phyloP scores from a whole-genome alignment of 306 rosid genomes.

The Mucuna pruriens region DNA sequence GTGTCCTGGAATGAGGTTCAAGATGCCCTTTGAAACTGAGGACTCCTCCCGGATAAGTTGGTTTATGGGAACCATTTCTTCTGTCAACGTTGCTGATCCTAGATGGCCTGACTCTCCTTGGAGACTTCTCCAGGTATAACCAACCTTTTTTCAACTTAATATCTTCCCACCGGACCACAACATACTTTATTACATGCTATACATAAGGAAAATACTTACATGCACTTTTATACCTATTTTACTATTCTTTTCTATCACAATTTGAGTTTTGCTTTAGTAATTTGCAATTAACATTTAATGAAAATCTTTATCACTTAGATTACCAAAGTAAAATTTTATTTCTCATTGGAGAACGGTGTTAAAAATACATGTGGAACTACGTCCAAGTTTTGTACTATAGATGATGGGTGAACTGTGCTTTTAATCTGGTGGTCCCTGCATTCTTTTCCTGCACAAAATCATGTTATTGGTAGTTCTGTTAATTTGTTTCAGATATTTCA shows the following conservation, averaged over 20 bases:
- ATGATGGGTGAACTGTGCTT: slow-evolving; percentile 10
- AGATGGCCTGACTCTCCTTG: slow-evolving; percentile 87
- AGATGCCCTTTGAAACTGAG: slow-evolving; percentile 88
- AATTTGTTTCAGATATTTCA: not conserved
- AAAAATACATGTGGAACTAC: too few species aligned
- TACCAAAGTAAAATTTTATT: too few species aligned
- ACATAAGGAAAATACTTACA: too few species aligned
- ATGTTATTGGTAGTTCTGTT: not conserved
- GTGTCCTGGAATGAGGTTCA: slow-evolving; percentile 86
- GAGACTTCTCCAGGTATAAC: slow-evolving; percentile 92
- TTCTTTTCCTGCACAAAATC: not conserved
- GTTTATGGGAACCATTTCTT: slow-evolving; percentile 84
- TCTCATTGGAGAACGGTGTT: too few species aligned
- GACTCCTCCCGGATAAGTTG: slow-evolving; percentile 71
- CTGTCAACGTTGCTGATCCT: slow-evolving; percentile 71
- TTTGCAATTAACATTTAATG: too few species aligned
- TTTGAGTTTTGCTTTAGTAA: too few species aligned
- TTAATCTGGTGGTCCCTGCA: not conserved
- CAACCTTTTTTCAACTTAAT: not conserved
- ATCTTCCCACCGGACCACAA: not conserved
- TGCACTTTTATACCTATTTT: too few species aligned
- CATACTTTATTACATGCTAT: not conserved
- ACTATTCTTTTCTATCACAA: too few species aligned
- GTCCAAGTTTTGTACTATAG: too few species aligned
- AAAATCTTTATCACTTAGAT: too few species aligned